Evolutionary conservation across 257 asterid genomes (phyloP), one percentile per base, ranked within the genome.

Genomic region (Lycium ferocissimum): DNA sequence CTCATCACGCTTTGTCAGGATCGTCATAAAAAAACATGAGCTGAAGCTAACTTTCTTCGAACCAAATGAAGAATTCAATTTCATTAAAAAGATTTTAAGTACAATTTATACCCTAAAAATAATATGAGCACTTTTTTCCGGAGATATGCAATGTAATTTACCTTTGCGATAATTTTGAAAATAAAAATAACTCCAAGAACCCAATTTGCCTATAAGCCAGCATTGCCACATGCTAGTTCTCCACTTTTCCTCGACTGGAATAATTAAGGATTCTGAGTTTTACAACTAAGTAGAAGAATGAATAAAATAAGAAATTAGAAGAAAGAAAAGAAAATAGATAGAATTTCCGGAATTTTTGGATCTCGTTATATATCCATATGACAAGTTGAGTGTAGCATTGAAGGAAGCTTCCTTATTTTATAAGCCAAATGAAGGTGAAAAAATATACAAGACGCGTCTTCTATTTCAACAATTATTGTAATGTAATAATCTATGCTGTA

Each of bases 291-390:
- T 53, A 53, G 3, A 54, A 54, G 45, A 69, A 7, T 37, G 7
- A 69, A 69, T 69, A 69, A 8, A 17, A 0, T 15, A 69, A 69
- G 8, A 69, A 59, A 69, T 69, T 40, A 15, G 14, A 38, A 37
- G 26, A 69, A 69, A 12, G 13, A 37, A 7, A 69, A 69, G 18
- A 2, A 69, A 69, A 37, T 69, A 69, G 26, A 15, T 69, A 1
- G 26, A 38, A 69, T 69, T 37, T 37, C 76, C 76, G 53, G 13
- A 38, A 69, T 37, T 3, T 69, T 69, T 69, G 76, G 76, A 69
- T 37, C 76, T 69, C 15, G 26, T 69, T 69, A 66, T 66, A 66
- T 33, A 66, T 33, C 10, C 20, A 66, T 13, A 66, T 33, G 47
- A 13, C 40, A 66, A 26, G 73, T 66, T 66, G 47, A 66, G 47